These are phyloP conservation scores for Yarrowia sp. DNA, from an alignment of 805 yeast genomes.

Conservation along the genomic window DNA sequence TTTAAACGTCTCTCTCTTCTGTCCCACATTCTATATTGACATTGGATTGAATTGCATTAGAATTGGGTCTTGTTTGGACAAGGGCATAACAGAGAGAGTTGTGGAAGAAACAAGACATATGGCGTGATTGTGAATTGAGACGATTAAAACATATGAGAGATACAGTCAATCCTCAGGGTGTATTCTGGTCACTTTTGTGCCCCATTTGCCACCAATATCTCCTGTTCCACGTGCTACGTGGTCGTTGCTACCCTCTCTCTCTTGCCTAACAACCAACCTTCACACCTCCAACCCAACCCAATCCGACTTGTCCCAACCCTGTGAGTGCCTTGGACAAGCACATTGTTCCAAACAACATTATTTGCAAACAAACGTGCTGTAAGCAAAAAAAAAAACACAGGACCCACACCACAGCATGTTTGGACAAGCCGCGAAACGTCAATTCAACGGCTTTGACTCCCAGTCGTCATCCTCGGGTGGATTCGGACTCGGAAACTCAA, in stretches of 20 bases:
- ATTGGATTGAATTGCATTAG: no score
- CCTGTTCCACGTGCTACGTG: no score
- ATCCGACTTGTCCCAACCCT: no score
- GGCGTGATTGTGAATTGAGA: no score
- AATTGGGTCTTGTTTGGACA: background rate
- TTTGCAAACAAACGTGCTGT: background rate
- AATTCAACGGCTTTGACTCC: conserved; percentile 13
- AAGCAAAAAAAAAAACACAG: background rate
- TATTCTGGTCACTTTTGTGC: no score
- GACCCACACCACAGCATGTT: background rate
- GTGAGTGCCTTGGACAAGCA: background rate
- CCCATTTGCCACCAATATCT: no score
- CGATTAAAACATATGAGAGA: no score
- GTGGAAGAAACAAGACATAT: no score
- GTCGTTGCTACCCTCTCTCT: no score
- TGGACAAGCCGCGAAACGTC: conserved; percentile 18
- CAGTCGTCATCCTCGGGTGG: conserved; percentile 8
- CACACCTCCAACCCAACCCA: no score
- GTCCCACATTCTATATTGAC: background rate
- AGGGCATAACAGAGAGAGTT: background rate
- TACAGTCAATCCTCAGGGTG: no score
- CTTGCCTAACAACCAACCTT: no score
- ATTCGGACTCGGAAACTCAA: background rate
- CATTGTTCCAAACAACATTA: background rate
- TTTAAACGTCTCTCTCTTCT: background rate